Evolutionary conservation across 306 rosid species (phyloP).

Genomic region (Potentilla sterilis): DNA sequence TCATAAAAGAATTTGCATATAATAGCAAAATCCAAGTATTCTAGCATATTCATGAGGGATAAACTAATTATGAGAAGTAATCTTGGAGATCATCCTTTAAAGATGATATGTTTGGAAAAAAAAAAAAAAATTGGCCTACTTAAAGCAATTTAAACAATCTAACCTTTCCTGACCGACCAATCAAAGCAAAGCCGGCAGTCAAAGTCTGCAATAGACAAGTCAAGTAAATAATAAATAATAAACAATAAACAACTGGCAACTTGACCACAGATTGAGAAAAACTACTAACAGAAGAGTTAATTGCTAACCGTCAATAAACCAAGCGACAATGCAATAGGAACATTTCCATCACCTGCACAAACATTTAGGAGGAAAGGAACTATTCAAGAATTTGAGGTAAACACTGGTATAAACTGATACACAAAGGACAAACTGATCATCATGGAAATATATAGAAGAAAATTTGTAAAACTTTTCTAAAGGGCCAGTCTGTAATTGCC

Average conservation of each 20-base stretch:
- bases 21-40: not conserved
- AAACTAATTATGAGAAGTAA: not conserved
- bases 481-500: not conserved
- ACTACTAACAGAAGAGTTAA: not conserved
- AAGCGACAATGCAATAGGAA: conserved; percentile 76
- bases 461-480: not conserved
- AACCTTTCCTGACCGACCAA: conserved; percentile 73
- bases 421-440: not conserved
- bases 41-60: not conserved
- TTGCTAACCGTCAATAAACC: conserved; percentile 86
- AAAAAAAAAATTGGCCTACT: not conserved
- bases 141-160: conserved; percentile 16
- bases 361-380: not conserved
- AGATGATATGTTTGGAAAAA: not conserved
- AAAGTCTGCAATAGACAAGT: conserved; percentile 63
- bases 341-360: conserved; percentile 75
- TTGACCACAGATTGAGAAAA: conserved; percentile 15
- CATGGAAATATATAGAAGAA: not conserved
- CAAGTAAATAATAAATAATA: not conserved
- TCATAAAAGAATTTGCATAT: not conserved
- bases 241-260: not conserved
- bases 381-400: not conserved
- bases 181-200: conserved; percentile 77
- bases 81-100: not conserved
- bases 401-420: not conserved